Evolutionary conservation across 495 filamentous ascomycete species (phyloP).

Genomic region (Annulohypoxylon stygium): DNA sequence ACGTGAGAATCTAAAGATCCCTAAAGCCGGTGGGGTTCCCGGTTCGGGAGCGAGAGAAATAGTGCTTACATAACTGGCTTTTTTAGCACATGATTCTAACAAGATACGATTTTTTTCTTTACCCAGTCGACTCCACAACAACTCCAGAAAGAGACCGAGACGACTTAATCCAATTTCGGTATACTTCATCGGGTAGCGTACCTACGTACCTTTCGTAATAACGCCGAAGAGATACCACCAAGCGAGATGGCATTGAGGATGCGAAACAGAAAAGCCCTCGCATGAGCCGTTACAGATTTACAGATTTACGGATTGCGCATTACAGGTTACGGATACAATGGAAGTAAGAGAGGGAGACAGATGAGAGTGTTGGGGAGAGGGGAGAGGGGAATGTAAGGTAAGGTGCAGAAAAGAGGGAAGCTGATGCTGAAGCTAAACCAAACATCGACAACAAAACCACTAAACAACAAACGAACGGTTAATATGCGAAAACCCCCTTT

Average conservation of each 20-base stretch:
- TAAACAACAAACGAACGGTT: background rate
- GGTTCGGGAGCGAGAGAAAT: background rate
- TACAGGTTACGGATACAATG: too few species aligned
- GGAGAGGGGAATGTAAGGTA: slow-evolving; percentile 7
- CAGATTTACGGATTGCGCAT: too few species aligned
- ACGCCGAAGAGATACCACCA: slow-evolving; percentile 33
- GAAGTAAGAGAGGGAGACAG: background rate
- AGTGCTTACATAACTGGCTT: slow-evolving; percentile 33
- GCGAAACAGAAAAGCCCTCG: slow-evolving; percentile 11
- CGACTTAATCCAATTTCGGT: slow-evolving; percentile 38
- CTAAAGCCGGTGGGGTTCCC: background rate
- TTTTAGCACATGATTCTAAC: slow-evolving; percentile 33
- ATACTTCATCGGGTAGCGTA: slow-evolving; percentile 27
- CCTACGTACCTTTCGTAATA: slow-evolving; percentile 28
- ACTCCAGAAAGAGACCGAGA: slow-evolving; percentile 45
- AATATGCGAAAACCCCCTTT: slow-evolving; percentile 12
- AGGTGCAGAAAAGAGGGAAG: background rate
- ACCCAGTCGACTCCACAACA: slow-evolving; percentile 23
- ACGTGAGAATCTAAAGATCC: slow-evolving; percentile 15
- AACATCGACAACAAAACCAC: background rate
- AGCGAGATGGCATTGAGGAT: slow-evolving; percentile 21
- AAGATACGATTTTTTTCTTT: slow-evolving; percentile 1
- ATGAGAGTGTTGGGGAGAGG: background rate
- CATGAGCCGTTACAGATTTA: slow-evolving; percentile 1
- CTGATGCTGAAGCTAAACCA: background rate